Evolutionary conservation across 768 basidiomycete genomes (phyloP), one percentile per base, ranked within the genome.

Genomic region (Phaeotremella skinneri): DNA sequence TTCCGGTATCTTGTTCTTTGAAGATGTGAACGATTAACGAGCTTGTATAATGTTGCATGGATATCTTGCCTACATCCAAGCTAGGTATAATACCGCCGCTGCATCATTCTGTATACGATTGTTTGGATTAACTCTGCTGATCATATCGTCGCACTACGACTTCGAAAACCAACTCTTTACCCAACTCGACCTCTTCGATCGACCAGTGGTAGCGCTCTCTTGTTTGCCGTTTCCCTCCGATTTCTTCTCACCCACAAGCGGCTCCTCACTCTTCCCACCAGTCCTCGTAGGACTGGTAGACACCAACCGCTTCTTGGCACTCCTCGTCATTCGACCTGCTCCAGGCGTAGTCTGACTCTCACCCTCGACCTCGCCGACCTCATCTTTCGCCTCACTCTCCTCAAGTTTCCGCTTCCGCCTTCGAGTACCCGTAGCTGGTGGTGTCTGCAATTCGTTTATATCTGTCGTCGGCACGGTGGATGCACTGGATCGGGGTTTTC

Each of bases 311-410:
- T 39, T 41, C 37, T 54, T 54, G 34, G 32, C 26, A 16, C 34
- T 41, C 52, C 37, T 54, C 34, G 31, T 49, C 43, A 21, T 31
- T 11, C 20, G 21, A 21, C 42, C 13, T 30, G 16, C 59, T 39
- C 20, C 1, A 31, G 34, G 54, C 52, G 17, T 20, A 75, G 76
- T 52, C 55, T 17, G 26, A 54, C 54, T 26, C 16, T 90, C 91
- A 85, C 93, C 92, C 76, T 93, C 89, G 75, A 93, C 83, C 52
- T 94, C 92, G 71, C 92, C 90, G 61, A 94, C 72, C n/a, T n/a
- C n/a, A n/a, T n/a, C n/a, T n/a, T n/a, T n/a, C 1, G 92, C 91
- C 68, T 93, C 91, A 34, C 27, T 60, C 59, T 21, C 27, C 50
- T 29, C n/a, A 13, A 16, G 49, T 30, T 26, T 27, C 49, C 32